These are phyloP conservation scores for Podaxis sp. DNA, from an alignment of 768 basidiomycete genomes.

Conservation along the genomic window DNA sequence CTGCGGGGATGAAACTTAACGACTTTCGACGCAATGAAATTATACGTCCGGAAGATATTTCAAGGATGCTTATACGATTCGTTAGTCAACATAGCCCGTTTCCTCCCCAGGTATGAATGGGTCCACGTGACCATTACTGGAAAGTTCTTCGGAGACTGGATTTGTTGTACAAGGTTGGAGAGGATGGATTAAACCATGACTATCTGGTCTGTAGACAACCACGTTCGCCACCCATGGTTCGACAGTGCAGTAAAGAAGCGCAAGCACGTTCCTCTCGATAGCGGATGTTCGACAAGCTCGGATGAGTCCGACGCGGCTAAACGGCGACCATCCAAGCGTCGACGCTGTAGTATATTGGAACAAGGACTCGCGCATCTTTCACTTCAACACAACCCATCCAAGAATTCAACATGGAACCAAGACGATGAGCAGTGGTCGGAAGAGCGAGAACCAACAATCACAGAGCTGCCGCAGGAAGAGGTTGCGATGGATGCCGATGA, in stretches of 20 bases:
- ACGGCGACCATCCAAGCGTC: slow-evolving; percentile 40
- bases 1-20: no score
- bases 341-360: slow-evolving; percentile 49
- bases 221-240: slow-evolving; percentile 46
- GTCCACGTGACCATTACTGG: slow-evolving; percentile 4
- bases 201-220: slow-evolving; percentile 25
- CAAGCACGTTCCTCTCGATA: slow-evolving; percentile 26
- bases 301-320: slow-evolving; percentile 19
- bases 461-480: not conserved
- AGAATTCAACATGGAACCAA: slow-evolving; percentile 12
- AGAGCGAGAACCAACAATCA: not conserved
- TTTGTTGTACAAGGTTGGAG: not conserved
- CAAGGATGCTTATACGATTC: no score
- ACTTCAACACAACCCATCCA: slow-evolving; percentile 20
- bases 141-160: not conserved
- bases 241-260: slow-evolving; percentile 36
- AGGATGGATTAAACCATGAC: slow-evolving; percentile 17
- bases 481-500: slow-evolving; percentile 14
- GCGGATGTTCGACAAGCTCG: slow-evolving; percentile 15
- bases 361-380: slow-evolving; percentile 54
- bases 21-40: no score
- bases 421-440: slow-evolving; percentile 1
- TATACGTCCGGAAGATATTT: no score
- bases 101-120: no score
- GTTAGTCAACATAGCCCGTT: no score